A percentile compares a stretch with the other conserved stretches of the same genome.
These are phyloP conservation scores for Colletotrichum orbiculare DNA, from an alignment of 2,329 filamentous ascomycete genomes.

Conservation along the genomic window DNA sequence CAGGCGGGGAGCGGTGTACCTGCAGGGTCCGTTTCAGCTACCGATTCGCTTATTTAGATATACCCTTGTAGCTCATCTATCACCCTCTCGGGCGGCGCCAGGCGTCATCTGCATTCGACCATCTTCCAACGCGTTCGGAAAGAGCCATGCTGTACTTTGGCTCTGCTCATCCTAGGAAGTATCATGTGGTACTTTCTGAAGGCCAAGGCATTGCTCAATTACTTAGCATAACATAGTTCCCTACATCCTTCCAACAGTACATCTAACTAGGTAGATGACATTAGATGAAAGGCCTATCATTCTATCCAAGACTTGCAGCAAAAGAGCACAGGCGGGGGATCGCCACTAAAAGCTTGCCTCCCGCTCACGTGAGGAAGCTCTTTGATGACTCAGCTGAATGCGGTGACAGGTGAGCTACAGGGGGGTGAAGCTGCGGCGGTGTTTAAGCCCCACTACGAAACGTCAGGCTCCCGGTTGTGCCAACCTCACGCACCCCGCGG, in stretches of 20 bases:
- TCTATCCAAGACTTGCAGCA: slow-evolving; percentile 8
- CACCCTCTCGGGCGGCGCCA: background rate
- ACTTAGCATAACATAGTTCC: too few relatives aligned
- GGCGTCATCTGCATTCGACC: slow-evolving; percentile 15
- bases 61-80: slow-evolving; percentile 12
- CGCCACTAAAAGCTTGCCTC: slow-evolving; percentile 11
- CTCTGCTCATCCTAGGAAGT: too few relatives aligned
- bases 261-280: too few relatives aligned
- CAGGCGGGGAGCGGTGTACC: slow-evolving; percentile 38
- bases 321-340: slow-evolving; percentile 27
- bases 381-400: slow-evolving; percentile 22
- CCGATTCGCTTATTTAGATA: slow-evolving; percentile 32
- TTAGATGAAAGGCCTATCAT: too few relatives aligned
- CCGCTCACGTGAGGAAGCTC: slow-evolving; percentile 16
- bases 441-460: slow-evolving; percentile 45
- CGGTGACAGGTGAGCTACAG: slow-evolving; percentile 23
- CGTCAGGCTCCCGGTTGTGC: slow-evolving; percentile 48
- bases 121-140: slow-evolving; percentile 18
- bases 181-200: too few relatives aligned
- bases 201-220: too few relatives aligned
- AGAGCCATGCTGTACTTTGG: background rate
- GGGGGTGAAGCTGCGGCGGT: slow-evolving; percentile 32
- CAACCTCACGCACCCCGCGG: slow-evolving; percentile 38
- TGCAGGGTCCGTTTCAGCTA: slow-evolving; percentile 35
- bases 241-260: too few relatives aligned